phyloP scores from a whole-genome alignment of 2,329 filamentous ascomycete species.

The Tolypocladium sp. region DNA sequence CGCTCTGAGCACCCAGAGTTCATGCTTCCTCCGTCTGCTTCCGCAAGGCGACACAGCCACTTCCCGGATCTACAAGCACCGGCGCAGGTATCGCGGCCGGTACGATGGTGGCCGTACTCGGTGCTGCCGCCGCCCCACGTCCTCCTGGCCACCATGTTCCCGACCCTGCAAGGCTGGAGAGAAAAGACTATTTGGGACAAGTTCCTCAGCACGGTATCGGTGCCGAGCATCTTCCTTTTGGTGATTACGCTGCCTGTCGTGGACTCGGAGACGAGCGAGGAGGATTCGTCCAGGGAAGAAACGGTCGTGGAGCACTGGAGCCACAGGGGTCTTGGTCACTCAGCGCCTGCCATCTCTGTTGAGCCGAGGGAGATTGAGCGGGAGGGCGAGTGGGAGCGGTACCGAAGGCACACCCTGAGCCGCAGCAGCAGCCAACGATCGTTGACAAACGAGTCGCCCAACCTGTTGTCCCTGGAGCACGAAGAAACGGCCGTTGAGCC shows the following conservation, averaged over 20 bases:
- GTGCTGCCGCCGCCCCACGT: slow-evolving; percentile 64
- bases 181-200: slow-evolving; percentile 82
- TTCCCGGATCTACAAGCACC: slow-evolving; percentile 33
- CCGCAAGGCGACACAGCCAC: slow-evolving; percentile 33
- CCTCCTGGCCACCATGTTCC: slow-evolving; percentile 69
- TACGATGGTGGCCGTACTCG: slow-evolving; percentile 75
- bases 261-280: slow-evolving; percentile 55
- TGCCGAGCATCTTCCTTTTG: slow-evolving; percentile 83
- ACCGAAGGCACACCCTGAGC: slow-evolving; percentile 36
- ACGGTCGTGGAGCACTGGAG: slow-evolving; percentile 18
- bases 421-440: slow-evolving; percentile 14
- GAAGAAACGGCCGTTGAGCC: slow-evolving; percentile 10
- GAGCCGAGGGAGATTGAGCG: slow-evolving; percentile 24
- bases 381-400: slow-evolving; percentile 52
- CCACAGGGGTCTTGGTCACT: slow-evolving; percentile 17
- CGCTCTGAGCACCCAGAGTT: slow-evolving; percentile 42
- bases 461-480: slow-evolving; percentile 9
- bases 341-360: slow-evolving; percentile 24
- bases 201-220: slow-evolving; percentile 69
- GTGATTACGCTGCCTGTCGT: slow-evolving; percentile 89
- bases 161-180: slow-evolving; percentile 73
- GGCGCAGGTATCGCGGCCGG: slow-evolving; percentile 31
- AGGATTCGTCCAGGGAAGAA: slow-evolving; percentile 14
- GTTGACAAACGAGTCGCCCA: slow-evolving; percentile 4
- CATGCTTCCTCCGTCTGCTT: slow-evolving; percentile 34